Evolutionary conservation across 169 alveolate genomes (phyloP), one percentile per base, ranked within the genome.

Genomic region (Plasmodium blacklocki): DNA sequence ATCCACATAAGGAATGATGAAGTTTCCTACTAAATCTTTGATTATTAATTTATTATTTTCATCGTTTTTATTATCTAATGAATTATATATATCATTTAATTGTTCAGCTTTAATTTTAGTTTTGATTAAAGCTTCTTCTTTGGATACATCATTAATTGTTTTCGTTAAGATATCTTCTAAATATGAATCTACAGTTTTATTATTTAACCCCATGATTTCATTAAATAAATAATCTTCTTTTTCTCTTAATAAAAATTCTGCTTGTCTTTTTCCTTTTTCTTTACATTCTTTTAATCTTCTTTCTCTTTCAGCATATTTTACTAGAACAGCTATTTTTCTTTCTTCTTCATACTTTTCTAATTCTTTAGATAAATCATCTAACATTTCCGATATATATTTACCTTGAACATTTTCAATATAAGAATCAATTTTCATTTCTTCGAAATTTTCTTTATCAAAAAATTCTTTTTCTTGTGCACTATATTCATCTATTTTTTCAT

Each of bases 251-350:
- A 83, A 68, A 56, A 68, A 56, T 60, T 83, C 91, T 18, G 91
- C 91, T 83, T 83, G 91, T 54, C 91, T 83, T 83, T 83, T 83
- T 56, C 91, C 91, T 72, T 83, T 83, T 56, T 83, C 91, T 83
- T 83, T 83, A 50, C 91, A 83, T 54, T 83, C 91, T 73, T 83
- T 83, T 58, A 83, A 56, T 56, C 91, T 52, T 26, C 91, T 67
- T 67, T 83, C 91, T 72, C 91, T 67, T 56, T 83, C 91, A 18
- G 91, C 91, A 83, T 83, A 83, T 83, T 83, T 83, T 2, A 83
- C 91, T 49, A 83, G 50, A 0, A 83, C 83, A 45, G 91, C 91
- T 29, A 83, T 83, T 83, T 83, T 83, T 72, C 91, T 83, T 32
- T 83, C 91, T 68, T 83, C 91, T 83, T 83, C 91, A 83, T 83